phyloP scores from a whole-genome alignment of 1,284 basidiomycete species.

The Moesziomyces sp. region DNA sequence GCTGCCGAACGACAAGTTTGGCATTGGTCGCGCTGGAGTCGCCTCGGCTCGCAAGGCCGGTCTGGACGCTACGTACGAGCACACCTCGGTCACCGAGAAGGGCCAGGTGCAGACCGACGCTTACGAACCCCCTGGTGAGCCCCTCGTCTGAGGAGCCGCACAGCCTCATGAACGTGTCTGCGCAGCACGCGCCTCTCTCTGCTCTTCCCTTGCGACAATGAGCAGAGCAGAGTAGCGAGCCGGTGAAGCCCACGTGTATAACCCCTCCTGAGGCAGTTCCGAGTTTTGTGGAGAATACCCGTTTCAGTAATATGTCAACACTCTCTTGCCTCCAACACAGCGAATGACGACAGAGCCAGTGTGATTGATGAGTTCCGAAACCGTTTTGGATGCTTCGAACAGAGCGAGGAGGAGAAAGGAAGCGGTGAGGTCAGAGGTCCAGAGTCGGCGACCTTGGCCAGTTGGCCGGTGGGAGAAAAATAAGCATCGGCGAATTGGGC shows the following conservation, averaged over 20 bases:
- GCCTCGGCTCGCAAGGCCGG: slow-evolving; percentile 58
- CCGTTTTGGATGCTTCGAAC: too few relatives aligned
- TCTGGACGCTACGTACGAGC: slow-evolving; percentile 56
- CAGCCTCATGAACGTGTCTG: not conserved
- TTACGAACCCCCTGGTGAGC: slow-evolving; percentile 61
- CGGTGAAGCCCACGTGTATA: too few relatives aligned
- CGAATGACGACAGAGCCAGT: too few relatives aligned
- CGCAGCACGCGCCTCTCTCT: too few relatives aligned
- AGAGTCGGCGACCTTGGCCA: not conserved
- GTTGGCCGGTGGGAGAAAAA: not conserved
- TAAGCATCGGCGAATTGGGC: not conserved
- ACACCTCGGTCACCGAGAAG: slow-evolving; percentile 63
- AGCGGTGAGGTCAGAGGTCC: not conserved
- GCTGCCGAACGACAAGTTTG: slow-evolving; percentile 65
- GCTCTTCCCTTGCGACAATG: too few relatives aligned
- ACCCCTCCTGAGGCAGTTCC: too few relatives aligned
- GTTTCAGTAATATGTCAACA: not conserved
- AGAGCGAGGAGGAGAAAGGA: too few relatives aligned
- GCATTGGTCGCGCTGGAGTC: slow-evolving; percentile 60
- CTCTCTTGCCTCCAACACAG: not conserved
- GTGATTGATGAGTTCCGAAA: too few relatives aligned
- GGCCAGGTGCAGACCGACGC: slow-evolving; percentile 59
- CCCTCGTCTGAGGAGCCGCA: slow-evolving; percentile 30
- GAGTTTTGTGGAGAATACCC: not conserved
- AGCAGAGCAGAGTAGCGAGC: too few relatives aligned